A percentile compares a stretch with the other conserved stretches of the same genome.
phyloP scores from a whole-genome alignment of 78 protist genomes.

The Tieghemostelium lacteum region DNA sequence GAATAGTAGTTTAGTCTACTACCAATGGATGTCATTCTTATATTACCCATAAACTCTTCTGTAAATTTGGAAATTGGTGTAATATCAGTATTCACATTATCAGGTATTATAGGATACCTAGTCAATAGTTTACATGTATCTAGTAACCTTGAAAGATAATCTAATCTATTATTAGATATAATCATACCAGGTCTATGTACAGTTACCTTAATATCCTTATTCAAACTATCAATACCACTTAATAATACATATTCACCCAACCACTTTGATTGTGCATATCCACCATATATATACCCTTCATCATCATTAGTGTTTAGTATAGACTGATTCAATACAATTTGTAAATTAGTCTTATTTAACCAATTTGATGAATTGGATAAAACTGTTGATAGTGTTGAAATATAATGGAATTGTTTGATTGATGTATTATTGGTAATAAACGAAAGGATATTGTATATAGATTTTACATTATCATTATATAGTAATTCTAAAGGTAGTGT shows the following conservation, averaged over 20 bases:
- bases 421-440: neutral
- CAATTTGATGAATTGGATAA: constrained; percentile 27
- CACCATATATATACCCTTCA: constrained; percentile 32
- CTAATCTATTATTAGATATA: neutral
- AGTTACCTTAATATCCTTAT: neutral
- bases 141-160: neutral
- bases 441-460: neutral
- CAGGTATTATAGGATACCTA: constrained; percentile 11
- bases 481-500: constrained; percentile 27
- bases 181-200: constrained; percentile 68
- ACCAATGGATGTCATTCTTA: constrained; percentile 15
- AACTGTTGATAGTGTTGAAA: constrained; percentile 39
- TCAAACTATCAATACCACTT: neutral
- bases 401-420: neutral
- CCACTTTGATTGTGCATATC: constrained; percentile 69
- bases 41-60: too few species aligned
- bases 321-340: neutral
- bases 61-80: constrained; percentile 7
- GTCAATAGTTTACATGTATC: too few species aligned
- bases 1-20: neutral
- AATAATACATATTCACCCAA: constrained; percentile 29
- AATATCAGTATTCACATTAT: neutral
- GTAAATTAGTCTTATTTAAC: neutral
- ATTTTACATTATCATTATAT: constrained; percentile 17
- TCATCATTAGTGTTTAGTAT: neutral